Evolutionary conservation across 257 asterid species (phyloP), one percentile per base, ranked within the genome.

Genomic region (Plantago ovata): DNA sequence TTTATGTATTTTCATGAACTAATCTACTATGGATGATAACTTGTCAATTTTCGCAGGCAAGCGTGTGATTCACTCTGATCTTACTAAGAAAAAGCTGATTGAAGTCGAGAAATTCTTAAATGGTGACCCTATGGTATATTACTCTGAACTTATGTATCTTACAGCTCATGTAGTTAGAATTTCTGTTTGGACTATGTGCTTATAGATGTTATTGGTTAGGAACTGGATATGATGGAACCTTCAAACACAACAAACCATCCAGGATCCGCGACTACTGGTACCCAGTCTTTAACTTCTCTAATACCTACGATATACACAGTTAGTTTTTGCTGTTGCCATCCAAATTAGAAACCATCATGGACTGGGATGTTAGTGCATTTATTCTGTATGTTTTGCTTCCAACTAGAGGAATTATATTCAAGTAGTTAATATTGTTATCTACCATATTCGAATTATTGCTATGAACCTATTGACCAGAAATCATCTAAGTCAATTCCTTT

Each of bases 41-140:
- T 45, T 52, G 57, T 61, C n/a, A 68, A 4, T 43, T 65, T 28
- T 69, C 54, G 15, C 78, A 92, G 98, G 98, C 68, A 92, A 87
- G 85, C 88, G 90, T 13, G 96, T 92, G 69, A 78, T 88, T 69
- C 96, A 83, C 73, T 85, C 98, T 15, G 96, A 88, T 57, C 71
- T 84, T 38, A 77, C 95, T 36, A 77, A 71, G 76, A 74, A 75
- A 73, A 88, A 79, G 80, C 71, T 92, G 70, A 61, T 59, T 46
- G 95, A 85, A 80, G 86, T 92, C 60, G 75, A 64, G 81, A 86
- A 78, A 74, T 70, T 79, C 58, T 61, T 92, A 54, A 67, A 72
- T 59, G 28, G 66, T 53, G 87, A 88, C 47, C 67, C 70, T 3
- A 80, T 79, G 94, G 98, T 88, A 72, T 56, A 72, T 56, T 42